phyloP scores from a whole-genome alignment of 768 basidiomycete species.

The Phaffia tasmanica region DNA sequence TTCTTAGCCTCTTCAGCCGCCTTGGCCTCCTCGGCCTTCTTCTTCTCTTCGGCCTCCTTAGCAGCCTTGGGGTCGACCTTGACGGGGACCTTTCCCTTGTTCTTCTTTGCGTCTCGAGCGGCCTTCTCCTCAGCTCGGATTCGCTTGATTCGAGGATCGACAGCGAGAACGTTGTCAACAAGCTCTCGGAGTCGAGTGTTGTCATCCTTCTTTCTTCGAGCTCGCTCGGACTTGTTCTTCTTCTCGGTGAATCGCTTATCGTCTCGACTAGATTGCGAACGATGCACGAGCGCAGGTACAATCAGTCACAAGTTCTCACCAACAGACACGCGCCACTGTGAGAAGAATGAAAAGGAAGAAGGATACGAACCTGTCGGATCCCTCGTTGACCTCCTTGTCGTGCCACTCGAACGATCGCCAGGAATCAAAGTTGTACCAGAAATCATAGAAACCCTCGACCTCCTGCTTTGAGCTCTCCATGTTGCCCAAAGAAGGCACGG shows the following conservation, averaged over 20 bases:
- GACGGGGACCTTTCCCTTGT: constrained; percentile 40
- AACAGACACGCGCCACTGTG: too few relatives aligned
- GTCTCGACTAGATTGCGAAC: constrained; percentile 55
- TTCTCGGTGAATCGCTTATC: constrained; percentile 99
- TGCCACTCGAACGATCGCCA: constrained; percentile 97
- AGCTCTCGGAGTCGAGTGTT: constrained; percentile 73
- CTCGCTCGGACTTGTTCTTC: constrained; percentile 97
- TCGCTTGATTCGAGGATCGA: constrained; percentile 91
- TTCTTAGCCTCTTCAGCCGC: constrained; percentile 46
- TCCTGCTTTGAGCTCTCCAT: constrained; percentile 61
- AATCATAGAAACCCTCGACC: constrained; percentile 92
- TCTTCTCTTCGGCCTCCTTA: constrained; percentile 59
- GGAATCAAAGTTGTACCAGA: constrained; percentile 99
- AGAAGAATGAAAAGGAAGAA: not conserved
- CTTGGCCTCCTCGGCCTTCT: constrained; percentile 38
- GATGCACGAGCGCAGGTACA: not conserved
- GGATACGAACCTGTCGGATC: constrained; percentile 68
- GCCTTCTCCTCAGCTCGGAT: constrained; percentile 96
- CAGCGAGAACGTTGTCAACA: constrained; percentile 67
- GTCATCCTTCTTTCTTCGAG: constrained; percentile 93
- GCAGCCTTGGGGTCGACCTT: constrained; percentile 39
- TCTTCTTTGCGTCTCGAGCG: constrained; percentile 83
- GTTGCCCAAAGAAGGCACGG: constrained; percentile 68
- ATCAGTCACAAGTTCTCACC: not conserved
- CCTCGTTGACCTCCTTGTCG: constrained; percentile 98